Evolutionary conservation across 495 filamentous ascomycete species (phyloP).

Genomic region (Podospora tetraspora): DNA sequence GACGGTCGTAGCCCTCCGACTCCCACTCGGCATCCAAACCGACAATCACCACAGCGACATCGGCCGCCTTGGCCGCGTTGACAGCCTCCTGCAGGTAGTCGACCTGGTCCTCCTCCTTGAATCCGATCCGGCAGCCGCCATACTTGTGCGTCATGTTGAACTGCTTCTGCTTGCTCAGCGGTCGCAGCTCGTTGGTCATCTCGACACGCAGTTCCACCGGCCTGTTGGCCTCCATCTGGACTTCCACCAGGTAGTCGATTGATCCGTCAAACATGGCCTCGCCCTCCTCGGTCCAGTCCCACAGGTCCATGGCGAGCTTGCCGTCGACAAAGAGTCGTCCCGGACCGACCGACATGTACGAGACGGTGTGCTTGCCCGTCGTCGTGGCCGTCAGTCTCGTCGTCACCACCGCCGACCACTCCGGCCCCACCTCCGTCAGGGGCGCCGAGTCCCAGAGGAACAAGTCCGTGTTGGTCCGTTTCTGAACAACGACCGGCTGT

Average conservation of each 20-base stretch:
- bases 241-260: conserved; percentile 48
- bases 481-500: conserved; percentile 48
- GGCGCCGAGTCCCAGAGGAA: conserved; percentile 66
- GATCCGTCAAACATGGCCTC: conserved; percentile 59
- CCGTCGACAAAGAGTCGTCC: conserved; percentile 65
- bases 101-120: conserved; percentile 60
- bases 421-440: conserved; percentile 49
- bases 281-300: conserved; percentile 63
- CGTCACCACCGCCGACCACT: conserved; percentile 57
- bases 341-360: conserved; percentile 70
- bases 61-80: conserved; percentile 58
- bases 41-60: conserved; percentile 73
- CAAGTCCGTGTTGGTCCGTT: conserved; percentile 56
- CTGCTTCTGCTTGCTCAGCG: conserved; percentile 44
- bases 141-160: conserved; percentile 52
- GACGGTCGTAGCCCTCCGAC: conserved; percentile 79
- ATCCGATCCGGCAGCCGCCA: conserved; percentile 76
- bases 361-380: conserved; percentile 65
- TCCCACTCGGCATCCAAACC: conserved; percentile 86
- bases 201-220: conserved; percentile 49
- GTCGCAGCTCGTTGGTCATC: conserved; percentile 58
- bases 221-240: conserved; percentile 46
- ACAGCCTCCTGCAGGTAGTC: conserved; percentile 70
- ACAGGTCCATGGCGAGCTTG: conserved; percentile 66
- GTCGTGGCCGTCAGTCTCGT: conserved; percentile 48